Evolutionary conservation across 2,329 filamentous ascomycete genomes (phyloP), one percentile per base, ranked within the genome.

Genomic region (Chaetomiaceae sp.): DNA sequence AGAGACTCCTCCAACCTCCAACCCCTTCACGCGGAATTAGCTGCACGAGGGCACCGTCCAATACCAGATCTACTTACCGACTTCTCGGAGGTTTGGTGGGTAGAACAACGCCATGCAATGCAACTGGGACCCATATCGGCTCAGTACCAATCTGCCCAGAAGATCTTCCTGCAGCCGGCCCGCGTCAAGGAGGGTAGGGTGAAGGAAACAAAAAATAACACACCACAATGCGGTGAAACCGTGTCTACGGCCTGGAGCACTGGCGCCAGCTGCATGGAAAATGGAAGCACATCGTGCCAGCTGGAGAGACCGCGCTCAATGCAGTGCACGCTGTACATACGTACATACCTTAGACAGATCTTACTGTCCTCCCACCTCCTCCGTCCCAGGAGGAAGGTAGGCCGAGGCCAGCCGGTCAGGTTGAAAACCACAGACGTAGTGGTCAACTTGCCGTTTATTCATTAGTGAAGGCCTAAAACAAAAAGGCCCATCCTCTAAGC

Each of bases 101-200:
- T 31, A 8, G 30, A 39, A 37, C 42, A 35, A 10, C 42, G 46
- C 43, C 13, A 46, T 16, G 47, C 51, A 35, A 19, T 46, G 42
- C 35, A 4, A 30, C 42, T n/a, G 13, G 5, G 20, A 16, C 20
- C 35, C 41, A 39, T 46, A 14, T 21, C 37, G 51, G 23, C 30
- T 25, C 43, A 23, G 31, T 27, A 19, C 37, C 43, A 33, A 42
- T 33, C 38, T 39, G 16, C 37, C 46, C 19, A 33, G 34, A 50
- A 27, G 38, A 46, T 53, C 46, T 43, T 6, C 13, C 38, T 47
- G 42, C 42, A 47, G 46, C 23, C 41, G 43, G 38, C 17, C 46
- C 31, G 38, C 27, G 37, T 35, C 21, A 12, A 38, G 21, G 7
- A 39, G 37, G 46, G 41, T 39, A 31, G 41, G 14, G 35, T 20